These are phyloP conservation scores for Saturnispora zaruensis DNA, from an alignment of 805 yeast species.

Conservation along the genomic window DNA sequence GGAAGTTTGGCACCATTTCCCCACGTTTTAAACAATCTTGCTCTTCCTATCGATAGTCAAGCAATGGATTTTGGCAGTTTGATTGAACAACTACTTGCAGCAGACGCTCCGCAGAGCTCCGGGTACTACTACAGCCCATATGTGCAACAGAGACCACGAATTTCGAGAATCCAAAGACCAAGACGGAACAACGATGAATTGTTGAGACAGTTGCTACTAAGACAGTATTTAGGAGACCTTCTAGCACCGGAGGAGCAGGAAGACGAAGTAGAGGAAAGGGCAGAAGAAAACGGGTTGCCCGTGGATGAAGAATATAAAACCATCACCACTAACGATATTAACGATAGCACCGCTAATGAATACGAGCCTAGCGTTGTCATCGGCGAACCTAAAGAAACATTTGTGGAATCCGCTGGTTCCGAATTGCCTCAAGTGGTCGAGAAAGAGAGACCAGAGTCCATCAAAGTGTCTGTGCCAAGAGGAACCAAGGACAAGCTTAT, in stretches of 20 bases:
- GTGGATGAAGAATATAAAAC: not conserved
- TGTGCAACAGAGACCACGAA: not conserved
- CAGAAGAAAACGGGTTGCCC: not conserved
- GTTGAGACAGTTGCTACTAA: not conserved
- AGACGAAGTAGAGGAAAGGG: not conserved
- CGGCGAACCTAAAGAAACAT: not conserved
- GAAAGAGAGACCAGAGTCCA: slow-evolving; percentile 27
- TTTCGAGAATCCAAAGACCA: not conserved
- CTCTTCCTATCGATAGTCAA: not conserved
- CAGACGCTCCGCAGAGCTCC: not conserved
- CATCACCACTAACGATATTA: not conserved
- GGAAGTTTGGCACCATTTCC: not conserved
- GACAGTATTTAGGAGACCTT: not conserved
- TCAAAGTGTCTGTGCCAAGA: slow-evolving; percentile 40
- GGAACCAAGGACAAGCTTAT: slow-evolving; percentile 36
- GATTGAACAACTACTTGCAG: not conserved
- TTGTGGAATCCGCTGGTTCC: not conserved
- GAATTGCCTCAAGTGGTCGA: not conserved
- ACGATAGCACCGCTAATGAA: not conserved
- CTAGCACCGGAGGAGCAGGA: not conserved
- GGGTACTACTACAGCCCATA: not conserved
- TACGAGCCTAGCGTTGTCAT: not conserved
- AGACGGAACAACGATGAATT: not conserved
- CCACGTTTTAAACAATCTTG: not conserved
- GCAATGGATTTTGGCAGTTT: not conserved